Evolutionary conservation across 2,329 filamentous ascomycete species (phyloP).

Genomic region (Epichloe amarillans): DNA sequence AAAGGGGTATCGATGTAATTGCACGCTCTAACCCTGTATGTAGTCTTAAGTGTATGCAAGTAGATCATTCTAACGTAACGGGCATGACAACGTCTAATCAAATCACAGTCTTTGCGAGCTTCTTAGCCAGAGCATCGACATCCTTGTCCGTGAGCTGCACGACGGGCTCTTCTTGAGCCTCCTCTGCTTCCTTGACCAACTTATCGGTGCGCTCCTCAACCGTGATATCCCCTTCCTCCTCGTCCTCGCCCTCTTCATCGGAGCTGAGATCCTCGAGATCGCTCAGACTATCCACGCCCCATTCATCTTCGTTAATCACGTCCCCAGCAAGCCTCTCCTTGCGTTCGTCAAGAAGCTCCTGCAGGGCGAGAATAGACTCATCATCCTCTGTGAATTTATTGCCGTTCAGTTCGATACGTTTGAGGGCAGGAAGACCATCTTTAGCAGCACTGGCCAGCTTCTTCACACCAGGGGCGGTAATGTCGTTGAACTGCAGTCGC

Average conservation of each 20-base stretch:
- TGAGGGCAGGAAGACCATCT: conserved; percentile 57
- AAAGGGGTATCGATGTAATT: conserved; percentile 19
- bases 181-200: conserved; percentile 53
- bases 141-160: conserved; percentile 58
- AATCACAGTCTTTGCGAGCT: conserved; percentile 57
- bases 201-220: conserved; percentile 56
- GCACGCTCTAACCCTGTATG: conserved; percentile 8
- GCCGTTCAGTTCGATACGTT: conserved; percentile 85
- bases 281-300: conserved; percentile 75
- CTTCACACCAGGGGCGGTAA: conserved; percentile 63
- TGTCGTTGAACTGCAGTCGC: conserved; percentile 87
- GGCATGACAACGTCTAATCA: conserved; percentile 15
- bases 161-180: conserved; percentile 62
- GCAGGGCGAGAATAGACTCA: conserved; percentile 51
- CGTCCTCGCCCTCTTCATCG: conserved; percentile 54
- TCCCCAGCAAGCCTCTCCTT: conserved; percentile 61
- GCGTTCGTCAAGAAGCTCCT: conserved; percentile 59
- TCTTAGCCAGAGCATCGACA: conserved; percentile 67
- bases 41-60: conserved; percentile 5
- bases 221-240: conserved; percentile 50
- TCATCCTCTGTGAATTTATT: conserved; percentile 92
- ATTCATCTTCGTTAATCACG: conserved; percentile 60
- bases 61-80: not conserved
- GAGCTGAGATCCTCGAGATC: conserved; percentile 70
- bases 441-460: conserved; percentile 56